phyloP scores from a whole-genome alignment of 495 filamentous ascomycete genomes.

The Penicillium cosmopolitanum region DNA sequence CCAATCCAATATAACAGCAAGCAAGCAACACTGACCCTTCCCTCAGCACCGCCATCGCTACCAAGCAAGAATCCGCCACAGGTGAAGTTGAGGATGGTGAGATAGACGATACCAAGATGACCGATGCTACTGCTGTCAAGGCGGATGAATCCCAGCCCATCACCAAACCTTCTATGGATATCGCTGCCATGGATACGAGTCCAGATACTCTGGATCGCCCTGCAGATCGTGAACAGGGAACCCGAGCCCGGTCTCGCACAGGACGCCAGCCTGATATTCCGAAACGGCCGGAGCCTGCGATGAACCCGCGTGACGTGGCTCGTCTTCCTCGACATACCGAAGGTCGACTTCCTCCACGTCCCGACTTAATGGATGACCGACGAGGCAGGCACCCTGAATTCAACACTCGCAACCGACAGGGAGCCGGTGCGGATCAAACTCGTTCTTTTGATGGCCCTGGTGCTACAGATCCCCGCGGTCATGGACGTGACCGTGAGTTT shows the following conservation, averaged over 20 bases:
- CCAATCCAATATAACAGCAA: conserved; percentile 6
- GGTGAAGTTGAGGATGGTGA: conserved; percentile 79
- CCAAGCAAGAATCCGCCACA: conserved; percentile 35
- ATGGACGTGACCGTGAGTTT: conserved; percentile 44
- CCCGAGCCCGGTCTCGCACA: conserved; percentile 31
- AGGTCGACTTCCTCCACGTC: conserved; percentile 39
- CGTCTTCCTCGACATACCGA: conserved; percentile 39
- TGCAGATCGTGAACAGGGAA: conserved; percentile 19
- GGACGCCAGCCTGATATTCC: conserved; percentile 36
- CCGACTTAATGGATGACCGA: conserved; percentile 44
- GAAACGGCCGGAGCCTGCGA: conserved; percentile 42
- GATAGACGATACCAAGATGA: conserved; percentile 68
- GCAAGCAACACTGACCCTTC: conserved; percentile 19
- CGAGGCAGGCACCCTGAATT: conserved; percentile 44
- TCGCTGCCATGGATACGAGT: conserved; percentile 17
- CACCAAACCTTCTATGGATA: conserved; percentile 8
- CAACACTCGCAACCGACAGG: conserved; percentile 40
- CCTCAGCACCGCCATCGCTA: conserved; percentile 36
- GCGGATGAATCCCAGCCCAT: conserved; percentile 17
- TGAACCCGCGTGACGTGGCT: conserved; percentile 34
- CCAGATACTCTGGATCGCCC: conserved; percentile 24
- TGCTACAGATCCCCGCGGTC: conserved; percentile 29
- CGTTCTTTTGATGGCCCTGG: conserved; percentile 39
- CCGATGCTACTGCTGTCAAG: conserved; percentile 32
- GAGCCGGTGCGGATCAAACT: conserved; percentile 36